Base-by-base conservation (phyloP, 2,329 filamentous ascomycete species). In the Aspergillus texensis region DNA sequence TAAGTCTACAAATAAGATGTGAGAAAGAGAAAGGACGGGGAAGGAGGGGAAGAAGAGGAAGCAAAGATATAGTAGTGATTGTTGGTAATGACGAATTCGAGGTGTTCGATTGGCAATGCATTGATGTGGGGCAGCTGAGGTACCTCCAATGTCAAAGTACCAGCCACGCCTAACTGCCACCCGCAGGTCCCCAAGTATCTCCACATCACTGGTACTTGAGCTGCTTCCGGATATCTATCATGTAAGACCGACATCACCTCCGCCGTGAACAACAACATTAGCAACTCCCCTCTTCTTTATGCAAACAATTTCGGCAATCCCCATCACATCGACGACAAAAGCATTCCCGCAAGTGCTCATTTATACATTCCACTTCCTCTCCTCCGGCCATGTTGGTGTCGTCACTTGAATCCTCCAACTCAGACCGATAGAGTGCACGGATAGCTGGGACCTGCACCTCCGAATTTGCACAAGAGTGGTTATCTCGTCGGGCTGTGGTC, bases 51-150 rank as follows among this genome's bases (percentile, higher is more conserved):
- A 34, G 36, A 34, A 26, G 26, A 50, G 14, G 41, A 48, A 54
- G 36, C 46, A 43, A 50, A 41, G 32, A 53, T 34, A 41, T 24
- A 62, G 24, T 39, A 26, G n/a, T 14, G 39, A 16, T 16, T 14
- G 12, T 41, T 48, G 46, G 39, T 53, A 16, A 57, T 57, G 30
- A 34, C 53, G n/a, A 58, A 55, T 26, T 54, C 52, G 21, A 21
- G 19, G 52, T 30, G 52, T 36, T 36, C 52, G 14, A 39, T 55
- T 55, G 52, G 52, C 52, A 55, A 55, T 54, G 10, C 24, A 24
- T 19, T 28, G 11, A 55, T 24, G 52, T 55, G 52, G 52, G 52
- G 52, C 52, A 14, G 52, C 36, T 6, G 11, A 55, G n/a, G 24
- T 50, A 58, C 16, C 41, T 21, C 41, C n/a, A 12, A 57, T 30